Evolutionary conservation across 208 protist species (phyloP).

Genomic region (Trichomonas tenax): DNA sequence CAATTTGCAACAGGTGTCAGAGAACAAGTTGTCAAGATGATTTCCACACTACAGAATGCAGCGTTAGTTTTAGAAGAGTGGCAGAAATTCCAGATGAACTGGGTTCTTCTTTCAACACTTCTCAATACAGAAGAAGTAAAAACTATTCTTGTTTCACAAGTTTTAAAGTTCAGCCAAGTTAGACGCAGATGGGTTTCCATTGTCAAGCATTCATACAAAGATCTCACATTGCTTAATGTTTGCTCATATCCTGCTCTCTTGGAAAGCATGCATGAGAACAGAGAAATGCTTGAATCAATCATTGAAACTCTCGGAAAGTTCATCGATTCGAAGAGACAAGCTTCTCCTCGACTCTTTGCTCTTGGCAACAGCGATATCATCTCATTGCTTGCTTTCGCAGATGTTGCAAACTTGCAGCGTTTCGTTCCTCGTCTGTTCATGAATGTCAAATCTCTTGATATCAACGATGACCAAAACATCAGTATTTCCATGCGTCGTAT

Average conservation of each 20-base stretch:
- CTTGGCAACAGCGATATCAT: background rate
- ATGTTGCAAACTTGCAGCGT: background rate
- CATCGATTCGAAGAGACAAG: background rate
- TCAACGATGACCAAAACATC: background rate
- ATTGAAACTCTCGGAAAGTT: background rate
- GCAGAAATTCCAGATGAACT: background rate
- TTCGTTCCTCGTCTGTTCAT: background rate
- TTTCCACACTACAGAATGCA: background rate
- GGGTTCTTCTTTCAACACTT: background rate
- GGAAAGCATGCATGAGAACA: background rate
- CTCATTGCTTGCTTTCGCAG: background rate
- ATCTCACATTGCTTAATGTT: background rate
- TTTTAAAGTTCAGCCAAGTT: background rate
- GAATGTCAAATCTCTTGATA: background rate
- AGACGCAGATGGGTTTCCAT: background rate
- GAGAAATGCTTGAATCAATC: background rate
- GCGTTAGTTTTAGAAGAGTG: background rate
- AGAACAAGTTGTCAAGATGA: background rate
- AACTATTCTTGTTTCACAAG: background rate
- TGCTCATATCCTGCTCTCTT: background rate
- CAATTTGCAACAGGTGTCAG: background rate
- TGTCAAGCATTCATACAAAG: background rate
- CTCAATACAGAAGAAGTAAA: background rate
- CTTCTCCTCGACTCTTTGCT: background rate
- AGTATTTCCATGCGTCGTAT: background rate